These are phyloP conservation scores for Talaromyces wortmannii DNA, from an alignment of 495 filamentous ascomycete species.

Conservation along the genomic window DNA sequence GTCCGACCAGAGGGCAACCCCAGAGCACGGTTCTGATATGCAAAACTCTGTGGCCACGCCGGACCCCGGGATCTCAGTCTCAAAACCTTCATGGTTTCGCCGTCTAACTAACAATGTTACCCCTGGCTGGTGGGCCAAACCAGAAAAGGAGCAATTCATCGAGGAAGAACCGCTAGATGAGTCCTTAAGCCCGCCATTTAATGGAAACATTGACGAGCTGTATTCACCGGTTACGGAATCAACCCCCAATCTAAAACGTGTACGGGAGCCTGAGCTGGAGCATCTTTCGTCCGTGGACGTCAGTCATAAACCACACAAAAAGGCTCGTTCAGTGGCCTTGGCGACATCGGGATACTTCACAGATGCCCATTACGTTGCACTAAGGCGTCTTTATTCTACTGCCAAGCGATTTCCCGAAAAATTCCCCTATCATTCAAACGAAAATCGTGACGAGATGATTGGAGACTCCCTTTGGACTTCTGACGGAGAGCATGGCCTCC, in stretches of 20 bases:
- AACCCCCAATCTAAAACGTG: slow-evolving; percentile 3
- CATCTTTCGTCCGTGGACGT: not conserved
- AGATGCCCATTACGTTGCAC: slow-evolving; percentile 33
- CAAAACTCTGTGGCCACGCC: not conserved
- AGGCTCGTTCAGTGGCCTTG: slow-evolving; percentile 3
- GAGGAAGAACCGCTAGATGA: not conserved
- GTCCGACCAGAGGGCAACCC: not conserved
- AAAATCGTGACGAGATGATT: slow-evolving; percentile 31
- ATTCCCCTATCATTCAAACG: slow-evolving; percentile 30
- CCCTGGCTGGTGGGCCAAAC: slow-evolving; percentile 2
- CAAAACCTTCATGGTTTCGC: slow-evolving; percentile 5
- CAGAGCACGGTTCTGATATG: not conserved
- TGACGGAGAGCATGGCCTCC: slow-evolving; percentile 33
- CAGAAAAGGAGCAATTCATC: not conserved
- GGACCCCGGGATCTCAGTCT: not conserved
- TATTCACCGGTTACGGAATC: not conserved
- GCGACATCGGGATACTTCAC: slow-evolving; percentile 36
- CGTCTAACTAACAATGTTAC: slow-evolving; percentile 5
- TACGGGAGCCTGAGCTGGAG: not conserved
- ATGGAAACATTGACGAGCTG: not conserved
- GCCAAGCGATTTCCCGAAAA: slow-evolving; percentile 31
- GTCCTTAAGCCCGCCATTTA: slow-evolving; percentile 3
- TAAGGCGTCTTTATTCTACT: slow-evolving; percentile 33
- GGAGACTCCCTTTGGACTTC: slow-evolving; percentile 43
- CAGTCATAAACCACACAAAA: not conserved